Evolutionary conservation across 257 asterid genomes (phyloP).

Genomic region (Craterostigma plantagineum): DNA sequence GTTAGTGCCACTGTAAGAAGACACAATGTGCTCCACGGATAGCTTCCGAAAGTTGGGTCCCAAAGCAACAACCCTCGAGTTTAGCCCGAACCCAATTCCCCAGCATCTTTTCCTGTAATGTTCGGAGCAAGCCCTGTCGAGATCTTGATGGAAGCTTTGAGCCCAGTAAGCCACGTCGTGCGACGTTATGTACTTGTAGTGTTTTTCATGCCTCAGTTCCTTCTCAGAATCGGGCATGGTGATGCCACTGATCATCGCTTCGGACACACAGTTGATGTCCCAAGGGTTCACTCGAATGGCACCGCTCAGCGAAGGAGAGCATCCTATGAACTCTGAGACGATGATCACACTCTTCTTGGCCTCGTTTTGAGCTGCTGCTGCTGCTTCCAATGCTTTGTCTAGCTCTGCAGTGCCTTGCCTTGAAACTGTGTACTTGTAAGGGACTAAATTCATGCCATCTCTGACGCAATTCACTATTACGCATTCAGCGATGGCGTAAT

Average conservation of each 20-base stretch:
- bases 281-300: slow-evolving; percentile 91
- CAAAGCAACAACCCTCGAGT: slow-evolving; percentile 53
- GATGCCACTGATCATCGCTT: slow-evolving; percentile 47
- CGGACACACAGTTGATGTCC: slow-evolving; percentile 49
- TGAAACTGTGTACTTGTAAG: slow-evolving; percentile 62
- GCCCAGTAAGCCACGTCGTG: slow-evolving; percentile 89
- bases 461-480: slow-evolving; percentile 80
- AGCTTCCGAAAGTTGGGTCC: slow-evolving; percentile 66
- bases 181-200: slow-evolving; percentile 52
- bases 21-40: slow-evolving; percentile 40
- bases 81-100: slow-evolving; percentile 77
- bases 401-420: slow-evolving; percentile 53
- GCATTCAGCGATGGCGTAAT: slow-evolving; percentile 54
- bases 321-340: slow-evolving; percentile 81
- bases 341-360: slow-evolving; percentile 46
- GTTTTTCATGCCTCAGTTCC: slow-evolving; percentile 68
- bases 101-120: slow-evolving; percentile 65
- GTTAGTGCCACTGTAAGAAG: slow-evolving; percentile 30
- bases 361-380: too few relatives aligned
- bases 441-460: slow-evolving; percentile 92
- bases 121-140: slow-evolving; percentile 48
- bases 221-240: slow-evolving; percentile 50
- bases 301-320: slow-evolving; percentile 87
- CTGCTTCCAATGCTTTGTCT: too few relatives aligned
- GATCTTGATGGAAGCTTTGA: slow-evolving; percentile 61